Evolutionary conservation across 129 eudicot species (phyloP).

Genomic region (sunflower (Helianthus annuus)): DNA sequence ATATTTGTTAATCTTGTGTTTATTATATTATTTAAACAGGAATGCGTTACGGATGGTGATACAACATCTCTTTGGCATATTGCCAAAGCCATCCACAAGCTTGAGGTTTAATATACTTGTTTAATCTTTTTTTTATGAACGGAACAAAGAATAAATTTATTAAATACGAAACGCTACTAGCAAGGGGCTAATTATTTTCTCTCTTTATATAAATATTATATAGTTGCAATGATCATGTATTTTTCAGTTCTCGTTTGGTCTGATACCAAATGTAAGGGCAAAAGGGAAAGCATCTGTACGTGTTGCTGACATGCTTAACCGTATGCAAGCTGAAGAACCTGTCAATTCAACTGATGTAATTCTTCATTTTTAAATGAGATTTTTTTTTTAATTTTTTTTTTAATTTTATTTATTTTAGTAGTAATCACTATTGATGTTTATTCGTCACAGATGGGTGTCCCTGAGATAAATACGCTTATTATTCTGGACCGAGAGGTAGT

Average conservation of each 20-base stretch:
- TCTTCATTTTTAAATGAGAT: conserved; percentile 4
- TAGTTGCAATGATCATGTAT: conserved; percentile 14
- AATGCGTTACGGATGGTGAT: conserved; percentile 84
- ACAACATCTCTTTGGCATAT: conserved; percentile 92
- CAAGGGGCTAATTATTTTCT: conserved; percentile 7
- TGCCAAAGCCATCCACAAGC: conserved; percentile 96
- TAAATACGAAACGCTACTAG: too few relatives aligned
- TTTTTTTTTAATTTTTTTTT: background rate
- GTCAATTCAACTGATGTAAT: conserved; percentile 81
- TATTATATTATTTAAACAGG: conserved; percentile 45
- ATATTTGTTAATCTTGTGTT: conserved; percentile 4
- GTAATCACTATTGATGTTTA: background rate
- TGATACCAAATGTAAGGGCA: conserved; percentile 97
- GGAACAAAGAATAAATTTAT: too few relatives aligned
- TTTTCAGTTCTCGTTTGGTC: conserved; percentile 78
- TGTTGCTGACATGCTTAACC: conserved; percentile 82
- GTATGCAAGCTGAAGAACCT: conserved; percentile 95
- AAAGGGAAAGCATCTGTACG: conserved; percentile 93
- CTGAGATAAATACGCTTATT: conserved; percentile 91
- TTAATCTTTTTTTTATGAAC: background rate
- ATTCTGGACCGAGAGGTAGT: conserved; percentile 92
- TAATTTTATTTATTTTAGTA: background rate
- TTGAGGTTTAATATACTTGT: conserved; percentile 62
- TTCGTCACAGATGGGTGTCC: conserved; percentile 60
- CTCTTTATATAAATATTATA: conserved; percentile 1